These are phyloP conservation scores for Xylaria grammica DNA, from an alignment of 495 filamentous ascomycete species.

Conservation along the genomic window DNA sequence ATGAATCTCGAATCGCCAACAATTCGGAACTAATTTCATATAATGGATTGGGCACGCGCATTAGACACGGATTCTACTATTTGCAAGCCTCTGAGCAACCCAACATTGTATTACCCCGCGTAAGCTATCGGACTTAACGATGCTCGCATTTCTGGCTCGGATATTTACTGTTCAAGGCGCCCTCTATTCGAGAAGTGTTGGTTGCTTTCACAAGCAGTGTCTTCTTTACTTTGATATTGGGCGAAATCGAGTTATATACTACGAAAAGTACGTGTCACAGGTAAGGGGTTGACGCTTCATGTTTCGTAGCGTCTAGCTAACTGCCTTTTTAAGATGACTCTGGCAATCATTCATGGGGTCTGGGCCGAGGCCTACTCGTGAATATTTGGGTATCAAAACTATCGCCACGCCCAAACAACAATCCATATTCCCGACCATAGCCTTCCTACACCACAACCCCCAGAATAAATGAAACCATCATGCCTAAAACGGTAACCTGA, in stretches of 20 bases:
- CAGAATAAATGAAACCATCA: background rate
- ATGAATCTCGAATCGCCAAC: background rate
- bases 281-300: background rate
- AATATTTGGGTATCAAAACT: slow-evolving; percentile 12
- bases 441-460: background rate
- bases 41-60: background rate
- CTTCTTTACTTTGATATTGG: background rate
- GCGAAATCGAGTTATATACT: background rate
- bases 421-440: background rate
- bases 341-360: background rate
- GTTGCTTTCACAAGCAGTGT: slow-evolving; percentile 1
- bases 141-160: background rate
- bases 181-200: background rate
- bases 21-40: background rate
- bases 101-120: background rate
- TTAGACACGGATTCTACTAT: background rate
- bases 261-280: slow-evolving; percentile 1
- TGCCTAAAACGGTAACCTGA: background rate
- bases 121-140: background rate
- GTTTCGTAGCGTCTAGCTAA: background rate
- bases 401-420: slow-evolving; percentile 7
- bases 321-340: background rate
- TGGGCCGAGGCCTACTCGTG: background rate
- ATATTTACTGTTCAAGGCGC: background rate
- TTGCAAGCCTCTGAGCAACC: background rate